Evolutionary conservation across 345 rosid genomes (phyloP).

Genomic region (Anacardium occidentale): DNA sequence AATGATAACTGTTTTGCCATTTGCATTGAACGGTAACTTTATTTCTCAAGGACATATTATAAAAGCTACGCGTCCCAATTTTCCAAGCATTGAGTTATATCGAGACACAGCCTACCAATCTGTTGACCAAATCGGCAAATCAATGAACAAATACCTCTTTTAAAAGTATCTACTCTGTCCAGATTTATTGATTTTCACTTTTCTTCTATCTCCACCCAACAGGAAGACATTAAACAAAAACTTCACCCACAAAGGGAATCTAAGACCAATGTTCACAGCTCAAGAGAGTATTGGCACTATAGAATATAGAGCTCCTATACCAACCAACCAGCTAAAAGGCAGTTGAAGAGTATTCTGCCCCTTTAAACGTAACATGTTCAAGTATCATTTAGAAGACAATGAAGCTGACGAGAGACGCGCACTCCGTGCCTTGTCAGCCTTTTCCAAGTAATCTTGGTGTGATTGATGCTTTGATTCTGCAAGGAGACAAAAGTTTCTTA

Average conservation of each 20-base stretch:
- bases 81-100: no score
- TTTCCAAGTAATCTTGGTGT: conserved; percentile 97
- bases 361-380: conserved; percentile 12
- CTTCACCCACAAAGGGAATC: not conserved
- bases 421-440: conserved; percentile 80
- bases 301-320: conserved; percentile 3
- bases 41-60: not conserved
- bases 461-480: conserved; percentile 83
- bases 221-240: conserved; percentile 4
- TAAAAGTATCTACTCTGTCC: not conserved
- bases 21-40: not conserved
- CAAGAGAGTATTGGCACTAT: not conserved
- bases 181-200: not conserved
- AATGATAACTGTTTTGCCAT: not conserved
- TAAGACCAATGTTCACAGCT: not conserved
- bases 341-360: conserved; percentile 17
- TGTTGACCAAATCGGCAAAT: not conserved
- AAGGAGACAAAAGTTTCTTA: conserved; percentile 17
- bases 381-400: conserved; percentile 40
- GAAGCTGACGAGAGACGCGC: conserved; percentile 67
- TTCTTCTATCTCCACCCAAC: not conserved
- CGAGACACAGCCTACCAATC: not conserved
- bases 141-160: not conserved
- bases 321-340: conserved; percentile 9
- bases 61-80: not conserved